Evolutionary conservation across 169 alveolate species (phyloP).

Genomic region (Theileria luwenshuni): DNA sequence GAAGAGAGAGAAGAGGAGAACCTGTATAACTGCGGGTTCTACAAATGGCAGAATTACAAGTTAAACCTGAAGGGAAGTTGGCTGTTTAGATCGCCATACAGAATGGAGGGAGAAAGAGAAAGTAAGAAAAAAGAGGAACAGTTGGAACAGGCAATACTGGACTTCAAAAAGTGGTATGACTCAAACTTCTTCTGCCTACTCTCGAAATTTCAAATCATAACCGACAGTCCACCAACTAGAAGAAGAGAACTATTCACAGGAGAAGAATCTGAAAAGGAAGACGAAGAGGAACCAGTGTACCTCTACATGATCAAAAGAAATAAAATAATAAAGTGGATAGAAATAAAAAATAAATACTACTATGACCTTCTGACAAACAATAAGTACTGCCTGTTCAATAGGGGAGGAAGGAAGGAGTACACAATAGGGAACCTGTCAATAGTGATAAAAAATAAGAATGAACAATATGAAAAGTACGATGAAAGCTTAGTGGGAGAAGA

Average conservation of each 20-base stretch:
- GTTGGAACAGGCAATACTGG: constrained; percentile 9
- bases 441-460: background rate
- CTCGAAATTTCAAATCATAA: constrained; percentile 11
- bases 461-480: background rate
- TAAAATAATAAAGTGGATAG: constrained; percentile 10
- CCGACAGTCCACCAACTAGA: too few species aligned
- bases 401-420: constrained; percentile 6
- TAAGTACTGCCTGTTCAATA: background rate
- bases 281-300: background rate
- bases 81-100: background rate
- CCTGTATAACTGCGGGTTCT: constrained; percentile 20
- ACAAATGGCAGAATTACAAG: constrained; percentile 31
- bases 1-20: background rate
- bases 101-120: background rate
- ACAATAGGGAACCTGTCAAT: background rate
- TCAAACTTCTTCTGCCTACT: constrained; percentile 21
- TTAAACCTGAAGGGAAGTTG: constrained; percentile 2
- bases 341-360: background rate
- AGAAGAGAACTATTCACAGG: too few species aligned
- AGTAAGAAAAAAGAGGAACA: background rate
- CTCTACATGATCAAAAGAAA: constrained; percentile 19
- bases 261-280: background rate
- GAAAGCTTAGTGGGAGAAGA: background rate
- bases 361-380: constrained; percentile 6
- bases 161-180: constrained; percentile 32